These are phyloP conservation scores for Cutaneotrichosporon arboriforme DNA, from an alignment of 1,284 basidiomycete species.

Conservation along the genomic window DNA sequence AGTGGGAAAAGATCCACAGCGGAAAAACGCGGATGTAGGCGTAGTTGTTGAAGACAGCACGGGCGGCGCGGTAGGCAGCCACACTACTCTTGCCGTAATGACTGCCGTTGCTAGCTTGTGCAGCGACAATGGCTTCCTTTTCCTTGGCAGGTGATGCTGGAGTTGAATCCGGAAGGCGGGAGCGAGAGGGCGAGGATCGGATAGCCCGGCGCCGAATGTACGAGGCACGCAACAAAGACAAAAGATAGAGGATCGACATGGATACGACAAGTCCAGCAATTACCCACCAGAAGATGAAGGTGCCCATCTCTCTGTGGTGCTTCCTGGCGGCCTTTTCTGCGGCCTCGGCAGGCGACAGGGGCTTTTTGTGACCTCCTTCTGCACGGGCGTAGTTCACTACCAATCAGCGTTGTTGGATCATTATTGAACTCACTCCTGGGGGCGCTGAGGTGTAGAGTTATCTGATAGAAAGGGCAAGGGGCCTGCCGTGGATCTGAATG, in stretches of 20 bases:
- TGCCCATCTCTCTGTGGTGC: background rate
- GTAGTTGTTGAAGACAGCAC: constrained; percentile 7
- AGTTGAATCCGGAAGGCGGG: background rate
- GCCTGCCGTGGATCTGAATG: too few species aligned
- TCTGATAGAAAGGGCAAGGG: too few species aligned
- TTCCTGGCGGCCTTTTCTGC: background rate
- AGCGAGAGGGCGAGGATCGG: background rate
- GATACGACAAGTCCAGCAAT: constrained; percentile 4
- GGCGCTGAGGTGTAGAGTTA: too few species aligned
- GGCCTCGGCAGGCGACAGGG: too few species aligned
- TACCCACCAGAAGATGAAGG: constrained; percentile 11
- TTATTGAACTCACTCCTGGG: too few species aligned
- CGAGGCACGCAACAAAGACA: background rate
- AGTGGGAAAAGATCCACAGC: constrained; percentile 12
- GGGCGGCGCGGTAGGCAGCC: background rate
- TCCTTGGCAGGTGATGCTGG: background rate
- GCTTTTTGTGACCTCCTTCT: too few species aligned
- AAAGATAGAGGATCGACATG: background rate
- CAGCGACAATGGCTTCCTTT: background rate
- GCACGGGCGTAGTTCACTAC: too few species aligned
- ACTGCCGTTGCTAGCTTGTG: background rate
- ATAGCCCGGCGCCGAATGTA: background rate
- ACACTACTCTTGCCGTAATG: background rate
- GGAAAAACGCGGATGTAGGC: constrained; percentile 15
- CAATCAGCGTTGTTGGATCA: too few species aligned